A percentile compares a stretch with the other conserved stretches of the same genome.
These are phyloP conservation scores for Wickerhamiella kurtzmanii DNA, from an alignment of 805 yeast genomes.

Conservation along the genomic window DNA sequence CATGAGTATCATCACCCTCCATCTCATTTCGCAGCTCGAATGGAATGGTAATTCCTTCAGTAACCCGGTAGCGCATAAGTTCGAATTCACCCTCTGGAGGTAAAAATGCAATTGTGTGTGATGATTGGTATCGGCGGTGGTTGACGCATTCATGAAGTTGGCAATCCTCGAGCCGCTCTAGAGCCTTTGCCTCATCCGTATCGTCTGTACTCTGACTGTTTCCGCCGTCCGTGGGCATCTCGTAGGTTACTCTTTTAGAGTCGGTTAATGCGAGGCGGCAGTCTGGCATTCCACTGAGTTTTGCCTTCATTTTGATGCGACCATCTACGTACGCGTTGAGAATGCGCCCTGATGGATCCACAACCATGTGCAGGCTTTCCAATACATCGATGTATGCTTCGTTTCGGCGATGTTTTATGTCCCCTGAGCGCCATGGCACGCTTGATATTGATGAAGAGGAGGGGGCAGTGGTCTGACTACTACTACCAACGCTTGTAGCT, in stretches of 20 bases:
- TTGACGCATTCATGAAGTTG: slow-evolving; percentile 82
- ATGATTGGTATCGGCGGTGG: slow-evolving; percentile 50
- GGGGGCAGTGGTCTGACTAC: neutral
- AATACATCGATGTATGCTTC: slow-evolving; percentile 64
- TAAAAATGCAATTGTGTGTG: slow-evolving; percentile 51
- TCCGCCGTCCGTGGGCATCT: slow-evolving; percentile 1
- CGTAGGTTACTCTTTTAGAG: slow-evolving; percentile 19
- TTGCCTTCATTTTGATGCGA: slow-evolving; percentile 52
- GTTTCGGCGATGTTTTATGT: slow-evolving; percentile 66
- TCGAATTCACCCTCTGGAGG: slow-evolving; percentile 88
- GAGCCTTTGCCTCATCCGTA: slow-evolving; percentile 10
- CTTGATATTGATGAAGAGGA: slow-evolving; percentile 7
- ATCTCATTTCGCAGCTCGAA: slow-evolving; percentile 39
- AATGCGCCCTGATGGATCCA: slow-evolving; percentile 44
- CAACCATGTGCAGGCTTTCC: slow-evolving; percentile 60
- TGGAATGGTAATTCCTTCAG: slow-evolving; percentile 53
- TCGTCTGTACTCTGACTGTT: slow-evolving; percentile 5
- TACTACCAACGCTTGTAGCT: neutral
- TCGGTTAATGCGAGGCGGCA: slow-evolving; percentile 73
- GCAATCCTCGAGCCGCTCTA: slow-evolving; percentile 46
- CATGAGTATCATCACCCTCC: slow-evolving; percentile 34
- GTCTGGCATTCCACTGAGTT: slow-evolving; percentile 66
- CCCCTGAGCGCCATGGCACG: slow-evolving; percentile 57
- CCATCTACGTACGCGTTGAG: slow-evolving; percentile 69
- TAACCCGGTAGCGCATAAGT: slow-evolving; percentile 57